Base-by-base conservation (phyloP, 2,329 filamentous ascomycete species). In the Calonectria crousiana region DNA sequence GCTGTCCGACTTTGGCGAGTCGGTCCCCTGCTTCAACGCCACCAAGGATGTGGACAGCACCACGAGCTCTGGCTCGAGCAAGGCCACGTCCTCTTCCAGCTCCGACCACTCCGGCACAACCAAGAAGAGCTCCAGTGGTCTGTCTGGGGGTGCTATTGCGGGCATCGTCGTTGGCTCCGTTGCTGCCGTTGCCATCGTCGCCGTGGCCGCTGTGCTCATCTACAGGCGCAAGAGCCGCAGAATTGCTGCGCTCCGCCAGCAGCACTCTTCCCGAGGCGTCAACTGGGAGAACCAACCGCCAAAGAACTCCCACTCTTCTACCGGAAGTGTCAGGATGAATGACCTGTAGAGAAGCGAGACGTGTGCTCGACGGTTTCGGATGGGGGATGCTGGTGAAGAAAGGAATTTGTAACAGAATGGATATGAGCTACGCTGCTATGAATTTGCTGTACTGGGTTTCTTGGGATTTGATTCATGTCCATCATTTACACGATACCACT, bases 161-260 rank as follows among this genome's bases (percentile, higher is more conserved):
- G 94, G 94, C 0, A 93, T 95, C 73, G 93, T 94, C 3, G 87
- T 96, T 74, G 95, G 94, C 38, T 89, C 92, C 3, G 83, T 96
- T 11, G 86, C 90, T 13, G 94, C 91, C 53, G 89, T 91, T 6
- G 87, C 88, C 1, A 82, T 95, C 13, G 82, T 95, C 11, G 87
- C 88, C n/a, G 90, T 87, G 1, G 86, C 93, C 1, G 85, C 91
- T 38, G 89, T 94, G 78, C 84, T 93, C 56, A 89, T 93, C 76
- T 83, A 84, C 78, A 78, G 85, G 4, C 81, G 82, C 23, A 84
- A 78, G 72, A 72, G 52, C 44, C 60, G 69, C 66, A 41, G 58
- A 4, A 23, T 73, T 10, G 51, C 20, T 32, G 49, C 66, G 5
- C 66, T 69, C 26, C 38, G 71, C n/a, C 69, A 75, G 70, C 51